These are phyloP conservation scores for Cladophialophora carrionii DNA, from an alignment of 2,329 filamentous ascomycete species.

Conservation along the genomic window DNA sequence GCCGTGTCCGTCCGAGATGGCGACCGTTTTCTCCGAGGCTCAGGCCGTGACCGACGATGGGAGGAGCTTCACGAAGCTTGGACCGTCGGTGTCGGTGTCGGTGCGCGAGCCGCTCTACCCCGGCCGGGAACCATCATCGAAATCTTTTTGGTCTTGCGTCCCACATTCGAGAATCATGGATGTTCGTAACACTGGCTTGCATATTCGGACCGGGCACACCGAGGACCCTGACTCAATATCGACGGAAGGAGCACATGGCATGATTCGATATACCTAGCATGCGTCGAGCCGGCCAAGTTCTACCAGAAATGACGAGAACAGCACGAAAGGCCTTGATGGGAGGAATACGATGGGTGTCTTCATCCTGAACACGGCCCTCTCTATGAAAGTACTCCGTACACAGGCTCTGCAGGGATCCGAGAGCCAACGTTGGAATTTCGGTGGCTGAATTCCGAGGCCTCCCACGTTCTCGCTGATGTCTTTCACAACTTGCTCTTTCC, in stretches of 20 bases:
- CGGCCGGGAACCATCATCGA: background rate
- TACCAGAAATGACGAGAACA: background rate
- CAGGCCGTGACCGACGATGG: background rate
- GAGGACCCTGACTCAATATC: background rate
- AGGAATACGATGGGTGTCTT: background rate
- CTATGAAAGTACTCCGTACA: background rate
- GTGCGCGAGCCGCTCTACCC: background rate
- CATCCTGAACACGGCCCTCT: background rate
- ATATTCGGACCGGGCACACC: background rate
- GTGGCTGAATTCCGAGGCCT: background rate
- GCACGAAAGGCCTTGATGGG: background rate
- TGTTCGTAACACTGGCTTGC: background rate
- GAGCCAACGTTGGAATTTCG: background rate
- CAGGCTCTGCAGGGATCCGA: background rate
- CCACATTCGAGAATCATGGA: background rate
- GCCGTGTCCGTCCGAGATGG: background rate
- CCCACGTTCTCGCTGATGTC: background rate
- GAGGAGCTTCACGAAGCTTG: background rate
- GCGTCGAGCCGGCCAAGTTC: background rate
- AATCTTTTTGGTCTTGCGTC: background rate
- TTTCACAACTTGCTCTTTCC: constrained; percentile 62
- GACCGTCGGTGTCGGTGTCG: too few relatives aligned
- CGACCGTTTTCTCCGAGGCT: background rate
- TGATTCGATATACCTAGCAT: background rate
- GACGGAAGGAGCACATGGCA: background rate